Conservation (phyloP, 176 grass and related monocot genomes). For the Rhynchospora pubera region DNA sequence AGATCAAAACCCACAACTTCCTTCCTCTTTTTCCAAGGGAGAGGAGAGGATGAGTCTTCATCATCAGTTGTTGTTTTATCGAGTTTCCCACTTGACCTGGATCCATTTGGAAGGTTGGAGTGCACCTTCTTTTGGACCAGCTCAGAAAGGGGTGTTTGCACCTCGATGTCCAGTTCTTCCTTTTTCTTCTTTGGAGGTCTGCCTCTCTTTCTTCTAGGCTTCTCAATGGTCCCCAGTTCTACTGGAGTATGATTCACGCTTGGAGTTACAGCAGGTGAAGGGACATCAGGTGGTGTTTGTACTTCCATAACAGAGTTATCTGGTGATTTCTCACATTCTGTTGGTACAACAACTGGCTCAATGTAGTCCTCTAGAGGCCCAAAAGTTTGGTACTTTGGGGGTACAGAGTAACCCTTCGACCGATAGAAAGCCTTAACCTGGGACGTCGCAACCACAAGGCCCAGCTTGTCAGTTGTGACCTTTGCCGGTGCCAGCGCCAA, state of each 20-base stretch:
- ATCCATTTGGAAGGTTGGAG: slow-evolving; percentile 39
- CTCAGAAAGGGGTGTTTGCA: slow-evolving; percentile 28
- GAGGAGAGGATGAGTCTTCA: slow-evolving; percentile 16
- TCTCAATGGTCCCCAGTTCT: slow-evolving; percentile 27
- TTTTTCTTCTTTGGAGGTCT: slow-evolving; percentile 63
- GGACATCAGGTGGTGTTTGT: slow-evolving; percentile 23
- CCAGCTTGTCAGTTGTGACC: slow-evolving; percentile 47
- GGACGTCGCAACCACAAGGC: slow-evolving; percentile 56
- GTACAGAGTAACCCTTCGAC: slow-evolving; percentile 66
- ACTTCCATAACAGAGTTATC: background rate
- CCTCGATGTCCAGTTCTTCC: slow-evolving; percentile 19
- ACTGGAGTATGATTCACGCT: slow-evolving; percentile 36
- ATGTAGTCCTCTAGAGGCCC: slow-evolving; percentile 41
- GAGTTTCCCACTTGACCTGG: background rate
- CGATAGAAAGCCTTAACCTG: slow-evolving; percentile 76
- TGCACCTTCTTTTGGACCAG: slow-evolving; percentile 31
- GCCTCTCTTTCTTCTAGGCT: slow-evolving; percentile 65
- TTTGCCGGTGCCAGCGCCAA: slow-evolving; percentile 49
- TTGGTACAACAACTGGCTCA: background rate
- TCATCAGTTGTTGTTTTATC: slow-evolving; percentile 14
- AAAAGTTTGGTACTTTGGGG: slow-evolving; percentile 58
- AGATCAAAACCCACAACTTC: slow-evolving; percentile 37
- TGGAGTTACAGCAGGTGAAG: no score
- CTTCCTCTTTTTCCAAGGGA: slow-evolving; percentile 25
- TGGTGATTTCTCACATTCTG: background rate